phyloP scores from a whole-genome alignment of 129 eudicot species.

The Sambucus nigra region DNA sequence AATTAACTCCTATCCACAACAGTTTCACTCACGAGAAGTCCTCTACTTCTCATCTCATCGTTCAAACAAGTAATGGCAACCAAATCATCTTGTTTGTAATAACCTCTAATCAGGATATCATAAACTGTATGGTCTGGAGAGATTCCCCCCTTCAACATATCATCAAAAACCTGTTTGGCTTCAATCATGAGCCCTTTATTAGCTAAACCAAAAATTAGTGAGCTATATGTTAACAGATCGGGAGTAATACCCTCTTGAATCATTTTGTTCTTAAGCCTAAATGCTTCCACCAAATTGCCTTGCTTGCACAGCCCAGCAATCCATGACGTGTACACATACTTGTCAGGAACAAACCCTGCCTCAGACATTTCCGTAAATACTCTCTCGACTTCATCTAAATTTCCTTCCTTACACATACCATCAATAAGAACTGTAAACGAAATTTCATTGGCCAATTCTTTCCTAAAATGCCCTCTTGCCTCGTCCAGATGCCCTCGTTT shows the following conservation, averaged over 20 bases:
- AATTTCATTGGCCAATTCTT: constrained; percentile 8
- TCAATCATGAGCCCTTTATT: constrained; percentile 15
- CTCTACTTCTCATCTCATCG: constrained; percentile 13
- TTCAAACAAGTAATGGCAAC: constrained; percentile 6
- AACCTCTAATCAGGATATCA: constrained; percentile 13
- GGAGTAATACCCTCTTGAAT: constrained; percentile 8
- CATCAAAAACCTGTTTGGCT: constrained; percentile 13
- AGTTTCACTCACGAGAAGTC: constrained; percentile 1
- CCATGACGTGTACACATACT: constrained; percentile 14
- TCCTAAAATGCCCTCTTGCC: constrained; percentile 10
- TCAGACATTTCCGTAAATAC: constrained; percentile 1
- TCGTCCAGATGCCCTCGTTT: constrained; percentile 5
- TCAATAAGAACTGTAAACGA: constrained; percentile 6
- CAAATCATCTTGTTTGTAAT: constrained; percentile 1
- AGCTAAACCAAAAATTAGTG: constrained; percentile 13
- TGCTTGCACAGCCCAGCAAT: constrained; percentile 15
- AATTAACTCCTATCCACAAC: constrained; percentile 5
- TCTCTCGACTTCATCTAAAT: constrained; percentile 3
- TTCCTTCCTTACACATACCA: constrained; percentile 9
- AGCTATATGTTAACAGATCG: constrained; percentile 14
- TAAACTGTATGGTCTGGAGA: constrained; percentile 7
- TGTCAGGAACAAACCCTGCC: constrained; percentile 13
- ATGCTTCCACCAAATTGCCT: constrained; percentile 18
- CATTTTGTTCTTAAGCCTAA: constrained; percentile 15
- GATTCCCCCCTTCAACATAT: constrained; percentile 15